phyloP scores from a whole-genome alignment of 805 yeast genomes.

The Saccharomycodes ludwigii region DNA sequence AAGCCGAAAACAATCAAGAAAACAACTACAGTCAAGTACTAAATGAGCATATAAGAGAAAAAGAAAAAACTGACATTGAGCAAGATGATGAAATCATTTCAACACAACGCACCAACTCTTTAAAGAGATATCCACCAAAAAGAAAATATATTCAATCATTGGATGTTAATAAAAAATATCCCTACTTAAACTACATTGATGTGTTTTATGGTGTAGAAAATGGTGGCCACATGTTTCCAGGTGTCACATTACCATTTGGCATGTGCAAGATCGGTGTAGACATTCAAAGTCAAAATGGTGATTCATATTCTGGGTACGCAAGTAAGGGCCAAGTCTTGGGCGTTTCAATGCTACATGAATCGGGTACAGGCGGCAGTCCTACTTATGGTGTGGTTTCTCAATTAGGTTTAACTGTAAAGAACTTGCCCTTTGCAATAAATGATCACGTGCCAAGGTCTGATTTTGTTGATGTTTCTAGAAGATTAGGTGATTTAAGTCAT shows the following conservation, averaged over 20 bases:
- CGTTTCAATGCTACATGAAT: slow-evolving; percentile 27
- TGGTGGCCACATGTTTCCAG: slow-evolving; percentile 27
- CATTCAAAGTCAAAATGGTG: slow-evolving; percentile 12
- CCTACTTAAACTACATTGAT: slow-evolving; percentile 15
- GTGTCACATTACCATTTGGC: slow-evolving; percentile 26
- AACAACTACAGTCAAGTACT: no score
- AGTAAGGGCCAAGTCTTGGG: slow-evolving; percentile 22
- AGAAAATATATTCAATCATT: neutral
- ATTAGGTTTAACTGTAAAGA: slow-evolving; percentile 16
- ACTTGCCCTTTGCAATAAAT: slow-evolving; percentile 8
- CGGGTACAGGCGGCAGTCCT: slow-evolving; percentile 30
- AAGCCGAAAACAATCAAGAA: no score
- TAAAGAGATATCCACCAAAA: no score
- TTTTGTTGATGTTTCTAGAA: no score
- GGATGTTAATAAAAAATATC: neutral
- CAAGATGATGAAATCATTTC: neutral
- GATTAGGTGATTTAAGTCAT: slow-evolving; percentile 17
- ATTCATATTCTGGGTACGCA: slow-evolving; percentile 26
- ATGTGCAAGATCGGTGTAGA: slow-evolving; percentile 28
- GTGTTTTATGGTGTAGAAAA: slow-evolving; percentile 25
- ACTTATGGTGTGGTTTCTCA: slow-evolving; percentile 25
- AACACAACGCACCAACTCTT: no score
- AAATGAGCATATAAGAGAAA: no score
- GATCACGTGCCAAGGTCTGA: slow-evolving; percentile 9
- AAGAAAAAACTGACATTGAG: no score